A percentile compares a stretch with the other conserved stretches of the same genome.
Conservation (phyloP, 768 basidiomycete genomes). For the Amanita fuliginea region DNA sequence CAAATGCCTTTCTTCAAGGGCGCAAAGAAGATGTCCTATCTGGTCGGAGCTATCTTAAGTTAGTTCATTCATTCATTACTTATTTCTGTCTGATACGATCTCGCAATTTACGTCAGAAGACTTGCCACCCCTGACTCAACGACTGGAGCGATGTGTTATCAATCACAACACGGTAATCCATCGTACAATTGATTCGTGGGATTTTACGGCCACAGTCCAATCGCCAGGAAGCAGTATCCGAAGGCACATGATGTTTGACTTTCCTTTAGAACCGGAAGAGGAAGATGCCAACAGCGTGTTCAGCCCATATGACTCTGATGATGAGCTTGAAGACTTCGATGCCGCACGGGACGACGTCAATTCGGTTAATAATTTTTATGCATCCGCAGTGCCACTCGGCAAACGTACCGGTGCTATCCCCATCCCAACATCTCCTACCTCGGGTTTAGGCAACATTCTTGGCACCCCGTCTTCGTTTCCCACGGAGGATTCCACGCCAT, state of each 20-base stretch:
- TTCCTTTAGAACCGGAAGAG: not conserved
- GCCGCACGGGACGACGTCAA: not conserved
- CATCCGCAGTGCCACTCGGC: not conserved
- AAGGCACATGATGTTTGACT: not conserved
- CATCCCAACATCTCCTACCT: not conserved
- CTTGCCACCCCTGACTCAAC: conserved; percentile 59
- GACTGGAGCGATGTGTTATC: conserved; percentile 57
- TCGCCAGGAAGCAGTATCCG: conserved; percentile 13
- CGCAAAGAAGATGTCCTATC: conserved; percentile 69
- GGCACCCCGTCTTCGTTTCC: not conserved
- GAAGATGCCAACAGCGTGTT: conserved; percentile 3
- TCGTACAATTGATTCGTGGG: conserved; percentile 70
- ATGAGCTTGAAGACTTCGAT: not conserved
- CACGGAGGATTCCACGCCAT: conserved; percentile 10
- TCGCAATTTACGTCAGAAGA: conserved; percentile 27
- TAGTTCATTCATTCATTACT: not conserved
- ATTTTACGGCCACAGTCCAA: conserved; percentile 46
- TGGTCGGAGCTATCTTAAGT: conserved; percentile 71
- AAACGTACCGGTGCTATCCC: not conserved
- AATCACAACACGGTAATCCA: conserved; percentile 20
- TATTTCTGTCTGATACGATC: not conserved
- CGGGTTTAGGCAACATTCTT: not conserved
- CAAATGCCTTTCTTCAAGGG: conserved; percentile 69
- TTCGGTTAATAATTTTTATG: not conserved
- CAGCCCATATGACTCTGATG: conserved; percentile 3